Conservation (phyloP, 768 basidiomycete species). For the Vararia minispora region DNA sequence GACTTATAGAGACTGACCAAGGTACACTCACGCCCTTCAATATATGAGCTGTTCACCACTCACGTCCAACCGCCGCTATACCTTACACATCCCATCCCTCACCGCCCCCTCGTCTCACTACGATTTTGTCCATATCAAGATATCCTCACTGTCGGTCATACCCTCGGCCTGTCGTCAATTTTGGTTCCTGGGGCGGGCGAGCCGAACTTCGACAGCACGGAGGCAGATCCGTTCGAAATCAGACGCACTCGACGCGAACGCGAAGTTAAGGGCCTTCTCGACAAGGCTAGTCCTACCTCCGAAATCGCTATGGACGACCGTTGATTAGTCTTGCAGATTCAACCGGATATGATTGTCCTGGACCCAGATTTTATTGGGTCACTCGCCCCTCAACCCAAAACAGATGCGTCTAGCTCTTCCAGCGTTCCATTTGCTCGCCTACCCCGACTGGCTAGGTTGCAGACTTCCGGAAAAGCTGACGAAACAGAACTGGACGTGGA, state of each 20-base stretch:
- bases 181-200: constrained; percentile 91
- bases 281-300: constrained; percentile 41
- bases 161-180: constrained; percentile 69
- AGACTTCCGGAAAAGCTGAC: constrained; percentile 65
- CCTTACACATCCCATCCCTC: constrained; percentile 77
- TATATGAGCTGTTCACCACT: constrained; percentile 41
- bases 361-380: constrained; percentile 70
- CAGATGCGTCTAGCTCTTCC: constrained; percentile 32
- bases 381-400: constrained; percentile 50
- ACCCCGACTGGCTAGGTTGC: constrained; percentile 67
- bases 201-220: constrained; percentile 86
- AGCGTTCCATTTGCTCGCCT: constrained; percentile 60
- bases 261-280: constrained; percentile 83
- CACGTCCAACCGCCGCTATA: constrained; percentile 68
- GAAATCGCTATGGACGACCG: not conserved
- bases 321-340: constrained; percentile 42
- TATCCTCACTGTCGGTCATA: constrained; percentile 69
- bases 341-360: constrained; percentile 84
- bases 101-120: constrained; percentile 61
- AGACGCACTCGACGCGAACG: constrained; percentile 72
- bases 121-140: constrained; percentile 90
- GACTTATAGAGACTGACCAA: constrained; percentile 19
- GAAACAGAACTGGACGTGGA: constrained; percentile 35
- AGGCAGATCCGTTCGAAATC: constrained; percentile 93
- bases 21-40: constrained; percentile 64